Base-by-base conservation (phyloP, 306 rosid species). In the Vachellia collinsii region DNA sequence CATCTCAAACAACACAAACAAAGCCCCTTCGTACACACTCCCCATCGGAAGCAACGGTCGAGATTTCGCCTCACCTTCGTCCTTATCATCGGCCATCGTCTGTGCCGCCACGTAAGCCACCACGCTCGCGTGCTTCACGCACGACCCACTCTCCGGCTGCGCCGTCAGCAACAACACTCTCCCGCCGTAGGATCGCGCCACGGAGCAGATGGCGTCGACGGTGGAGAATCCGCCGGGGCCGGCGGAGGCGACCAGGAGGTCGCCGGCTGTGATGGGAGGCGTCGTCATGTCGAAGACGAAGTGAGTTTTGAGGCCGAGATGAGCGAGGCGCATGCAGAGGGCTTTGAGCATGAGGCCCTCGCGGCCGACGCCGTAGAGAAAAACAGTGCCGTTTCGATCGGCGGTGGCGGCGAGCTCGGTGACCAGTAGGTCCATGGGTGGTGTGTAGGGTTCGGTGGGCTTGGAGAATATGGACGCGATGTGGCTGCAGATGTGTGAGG, bases 1-100 rank as follows among this genome's bases (percentile, higher is more conserved):
- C 97, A 93, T 93, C 90, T 93, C 99, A 75, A 93, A 95, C 87
- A 95, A 22, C n/a, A 95, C 97, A 62, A 89, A 95, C 86, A 95
- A 3, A 2, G 98, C 94, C 11, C 99, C 98, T 83, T 95, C 99
- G 6, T 91, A 93, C 76, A 85, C 90, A 72, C 99, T 92, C 46
- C 99, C 99, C 99, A 95, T 89, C 41, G 90, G 97, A 81, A 95
- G 95, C 92, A 90, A 78, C 89, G 94, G 83, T 80, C 94, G 85
- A 37, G 88, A 84, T 77, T 79, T 50, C 77, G 0, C 83, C 51
- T 77, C 85, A 5, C 14, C 77, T 5, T 3, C 77, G 3, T 69
- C 89, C 75, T 34, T 82, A 84, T 92, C 98, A 74, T 91, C 88
- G 11, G 98, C 99, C 99, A 92, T 93, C 1, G 98, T 95, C 91